Conservation (phyloP, 2,329 filamentous ascomycete species). For the Podosphaera xanthii region DNA sequence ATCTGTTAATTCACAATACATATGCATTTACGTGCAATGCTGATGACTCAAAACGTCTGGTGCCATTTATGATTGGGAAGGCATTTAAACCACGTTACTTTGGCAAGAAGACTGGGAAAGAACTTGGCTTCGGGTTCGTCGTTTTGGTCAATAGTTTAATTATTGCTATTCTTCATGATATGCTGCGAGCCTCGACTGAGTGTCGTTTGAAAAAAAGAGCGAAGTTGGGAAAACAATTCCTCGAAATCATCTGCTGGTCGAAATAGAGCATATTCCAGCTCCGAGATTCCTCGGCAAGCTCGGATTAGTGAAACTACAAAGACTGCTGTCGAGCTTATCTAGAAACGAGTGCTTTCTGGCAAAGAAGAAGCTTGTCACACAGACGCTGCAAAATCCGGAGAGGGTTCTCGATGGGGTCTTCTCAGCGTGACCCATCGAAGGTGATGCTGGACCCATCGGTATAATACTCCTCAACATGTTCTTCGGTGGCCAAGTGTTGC, state of each 20-base stretch:
- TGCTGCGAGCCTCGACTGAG: not conserved
- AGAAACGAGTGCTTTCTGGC: not conserved
- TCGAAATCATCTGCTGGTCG: not conserved
- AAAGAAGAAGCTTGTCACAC: not conserved
- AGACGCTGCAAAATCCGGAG: not conserved
- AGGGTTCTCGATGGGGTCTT: not conserved
- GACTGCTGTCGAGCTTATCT: not conserved
- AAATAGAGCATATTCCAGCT: not conserved
- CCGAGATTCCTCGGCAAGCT: not conserved
- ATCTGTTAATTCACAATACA: no score
- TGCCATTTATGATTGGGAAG: no score
- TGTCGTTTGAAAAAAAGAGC: not conserved
- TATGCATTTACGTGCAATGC: no score
- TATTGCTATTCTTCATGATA: not conserved
- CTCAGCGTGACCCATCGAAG: not conserved
- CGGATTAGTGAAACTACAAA: not conserved
- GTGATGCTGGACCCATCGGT: not conserved
- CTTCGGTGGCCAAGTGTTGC: not conserved
- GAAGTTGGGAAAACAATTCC: not conserved
- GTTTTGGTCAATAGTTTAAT: not conserved
- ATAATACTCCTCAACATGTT: not conserved
- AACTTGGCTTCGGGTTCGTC: no score
- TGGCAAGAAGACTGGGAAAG: no score
- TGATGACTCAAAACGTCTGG: no score
- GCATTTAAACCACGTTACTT: no score